Evolutionary conservation across 441 rosid genomes (phyloP).

Genomic region (Bruguiera hainesii): DNA sequence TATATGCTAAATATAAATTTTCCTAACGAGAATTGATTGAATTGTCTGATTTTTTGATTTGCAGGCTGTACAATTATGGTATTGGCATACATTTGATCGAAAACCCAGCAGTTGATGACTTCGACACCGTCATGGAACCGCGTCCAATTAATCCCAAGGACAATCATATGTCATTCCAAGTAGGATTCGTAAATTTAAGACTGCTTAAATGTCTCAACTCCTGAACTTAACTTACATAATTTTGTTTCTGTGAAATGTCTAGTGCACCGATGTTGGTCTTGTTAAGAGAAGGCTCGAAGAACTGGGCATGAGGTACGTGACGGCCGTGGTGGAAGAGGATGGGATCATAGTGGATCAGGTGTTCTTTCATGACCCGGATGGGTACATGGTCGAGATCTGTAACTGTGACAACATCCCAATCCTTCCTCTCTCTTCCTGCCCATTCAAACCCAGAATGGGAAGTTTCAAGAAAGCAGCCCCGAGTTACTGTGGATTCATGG

Average conservation of each 20-base stretch:
- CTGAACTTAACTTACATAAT: too few relatives aligned
- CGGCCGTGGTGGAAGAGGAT: slow-evolving; percentile 48
- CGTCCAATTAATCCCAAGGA: slow-evolving; percentile 66
- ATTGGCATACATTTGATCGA: slow-evolving; percentile 71
- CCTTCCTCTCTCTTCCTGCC: slow-evolving; percentile 40
- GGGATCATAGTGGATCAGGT: slow-evolving; percentile 54
- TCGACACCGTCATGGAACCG: slow-evolving; percentile 31
- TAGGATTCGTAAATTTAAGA: slow-evolving; percentile 15
- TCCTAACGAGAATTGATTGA: background rate
- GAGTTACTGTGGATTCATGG: slow-evolving; percentile 51
- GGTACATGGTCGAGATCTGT: slow-evolving; percentile 60
- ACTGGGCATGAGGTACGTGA: slow-evolving; percentile 49
- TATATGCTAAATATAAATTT: background rate
- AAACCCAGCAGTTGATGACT: slow-evolving; percentile 46
- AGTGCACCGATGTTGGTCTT: slow-evolving; percentile 49
- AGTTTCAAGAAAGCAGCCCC: slow-evolving; percentile 34
- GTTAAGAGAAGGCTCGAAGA: slow-evolving; percentile 50
- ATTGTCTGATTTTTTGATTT: background rate
- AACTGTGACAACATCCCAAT: slow-evolving; percentile 61
- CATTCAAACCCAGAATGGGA: slow-evolving; percentile 27
- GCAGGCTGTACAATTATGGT: slow-evolving; percentile 62
- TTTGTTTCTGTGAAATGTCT: background rate
- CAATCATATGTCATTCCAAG: slow-evolving; percentile 70
- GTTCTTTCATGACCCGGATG: slow-evolving; percentile 68
- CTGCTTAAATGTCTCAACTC: too few relatives aligned